phyloP scores from a whole-genome alignment of 2,329 filamentous ascomycete genomes.

The Penicillium sp. region DNA sequence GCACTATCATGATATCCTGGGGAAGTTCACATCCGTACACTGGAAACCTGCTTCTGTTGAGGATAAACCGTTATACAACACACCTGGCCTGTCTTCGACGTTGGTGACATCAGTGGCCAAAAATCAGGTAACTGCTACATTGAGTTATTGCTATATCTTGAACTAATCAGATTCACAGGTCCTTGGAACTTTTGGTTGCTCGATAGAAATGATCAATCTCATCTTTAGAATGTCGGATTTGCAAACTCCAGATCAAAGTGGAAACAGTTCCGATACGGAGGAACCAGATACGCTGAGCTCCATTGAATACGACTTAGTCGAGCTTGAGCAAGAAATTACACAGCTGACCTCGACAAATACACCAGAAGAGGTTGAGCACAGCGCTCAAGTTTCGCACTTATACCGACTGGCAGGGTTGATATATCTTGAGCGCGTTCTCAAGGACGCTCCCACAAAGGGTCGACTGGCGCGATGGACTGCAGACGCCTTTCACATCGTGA shows the following conservation, averaged over 20 bases:
- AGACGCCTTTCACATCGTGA: background rate
- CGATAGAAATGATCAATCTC: background rate
- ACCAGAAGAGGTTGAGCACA: background rate
- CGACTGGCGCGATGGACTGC: background rate
- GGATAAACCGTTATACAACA: background rate
- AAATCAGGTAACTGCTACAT: background rate
- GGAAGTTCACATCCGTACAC: slow-evolving; percentile 1
- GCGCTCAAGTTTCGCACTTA: background rate
- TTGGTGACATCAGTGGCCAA: background rate
- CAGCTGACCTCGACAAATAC: background rate
- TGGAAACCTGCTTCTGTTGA: background rate
- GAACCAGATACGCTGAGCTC: background rate
- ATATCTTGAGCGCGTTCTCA: background rate
- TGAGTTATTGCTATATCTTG: background rate
- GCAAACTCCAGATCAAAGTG: background rate
- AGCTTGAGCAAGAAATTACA: background rate
- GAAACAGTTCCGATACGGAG: too few species aligned
- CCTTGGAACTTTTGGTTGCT: background rate
- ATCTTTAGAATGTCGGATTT: background rate
- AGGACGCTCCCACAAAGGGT: background rate
- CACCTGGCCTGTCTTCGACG: background rate
- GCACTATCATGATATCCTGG: slow-evolving; percentile 12
- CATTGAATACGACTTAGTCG: background rate
- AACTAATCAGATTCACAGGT: background rate
- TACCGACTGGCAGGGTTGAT: background rate